Base-by-base conservation (phyloP, 345 rosid species). In the Lenwebbia sp. region DNA sequence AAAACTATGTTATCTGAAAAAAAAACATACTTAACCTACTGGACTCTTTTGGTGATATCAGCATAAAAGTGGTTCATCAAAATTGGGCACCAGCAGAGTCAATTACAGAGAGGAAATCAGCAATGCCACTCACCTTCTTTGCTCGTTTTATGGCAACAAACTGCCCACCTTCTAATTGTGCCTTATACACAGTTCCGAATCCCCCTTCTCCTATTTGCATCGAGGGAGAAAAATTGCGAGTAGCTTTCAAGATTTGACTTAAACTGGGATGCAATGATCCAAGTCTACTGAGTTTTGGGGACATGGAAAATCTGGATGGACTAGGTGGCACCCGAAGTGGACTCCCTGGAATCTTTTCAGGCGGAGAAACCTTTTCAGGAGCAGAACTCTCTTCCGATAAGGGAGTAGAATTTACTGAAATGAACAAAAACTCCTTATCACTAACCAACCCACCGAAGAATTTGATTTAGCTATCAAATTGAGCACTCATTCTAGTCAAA, bases 101-200 rank as follows among this genome's bases (percentile, higher is more conserved):
- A 8, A 10, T 23, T 21, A 5, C 13, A 6, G 28, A 53, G 76
- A 10, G 23, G 30, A 51, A 50, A 74, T 60, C 49, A 58, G 76
- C 10, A 15, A 82, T 28, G 26, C 56, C 85, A 84, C 84, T 83
- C 90, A 95, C 99, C 96, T 93, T 95, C 91, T 96, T 97, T 75
- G 95, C 99, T 90, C 99, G 95, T 94, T 97, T 97, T 83, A 97
- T 93, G 88, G 99, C 99, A 82, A 97, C 98, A 86, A 93, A 85
- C 84, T 88, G 96, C 82, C 96, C 96, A 56, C 92, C 91, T 55
- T 94, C 96, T 83, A 97, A 90, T 62, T 83, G 83, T 3, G 97
- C 99, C 88, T 89, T 96, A 91, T 94, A 97, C 83, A 97, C 98
- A 44, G 91, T 91, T 87, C 99, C 99, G 83, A 96, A 97, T 52